Evolutionary conservation across 2,329 filamentous ascomycete species (phyloP), one percentile per base, ranked within the genome.

Genomic region (Pseudogymnoascus sp.): DNA sequence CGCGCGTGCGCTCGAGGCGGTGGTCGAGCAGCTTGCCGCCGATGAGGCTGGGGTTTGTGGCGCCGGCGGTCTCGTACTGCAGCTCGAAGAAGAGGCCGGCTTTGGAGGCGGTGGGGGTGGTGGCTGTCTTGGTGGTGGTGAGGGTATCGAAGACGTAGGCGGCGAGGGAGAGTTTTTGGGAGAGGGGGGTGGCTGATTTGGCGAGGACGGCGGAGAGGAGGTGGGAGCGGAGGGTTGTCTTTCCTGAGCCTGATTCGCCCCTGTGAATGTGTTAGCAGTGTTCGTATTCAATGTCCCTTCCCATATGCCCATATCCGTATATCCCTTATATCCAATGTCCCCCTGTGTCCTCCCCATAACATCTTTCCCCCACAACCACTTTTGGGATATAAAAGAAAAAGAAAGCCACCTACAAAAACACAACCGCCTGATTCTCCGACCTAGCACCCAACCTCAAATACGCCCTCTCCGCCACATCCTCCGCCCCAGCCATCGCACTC

Each of bases 1-100:
- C 92, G 67, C 95, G 86, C 77, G 92, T 96, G 64, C 95, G 83
- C 77, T 99, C 95, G 59, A 99, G 80, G 68, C 95, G 86, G 75
- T 99, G 95, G 70, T 97, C 93, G 50, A 99, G 82, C 15, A 99
- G 82, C 77, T 99, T 97, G 69, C 91, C 93, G 77, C 95, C 95
- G 67, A 99, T 90, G 29, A 99, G 82, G 2, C 92, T 87, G 1
- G 95, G 95, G 71, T 89, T 92, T 26, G 90, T 88, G 0, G 88
- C 89, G 0, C 92, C 88, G 0, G 91, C 86, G 0, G 91, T 96
- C 74, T 99, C 93, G 74, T 99, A 99, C 76, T 99, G 95, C 44
- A 99, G 82, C 75, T 99, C 95, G 74, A 95, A 95, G 74, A 96
- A 96, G 15, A 99, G 83, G 66, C 95, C 95, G 10, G 95, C 89